Conservation (phyloP, 495 filamentous ascomycete species). For the Elaphomyces granulatus region DNA sequence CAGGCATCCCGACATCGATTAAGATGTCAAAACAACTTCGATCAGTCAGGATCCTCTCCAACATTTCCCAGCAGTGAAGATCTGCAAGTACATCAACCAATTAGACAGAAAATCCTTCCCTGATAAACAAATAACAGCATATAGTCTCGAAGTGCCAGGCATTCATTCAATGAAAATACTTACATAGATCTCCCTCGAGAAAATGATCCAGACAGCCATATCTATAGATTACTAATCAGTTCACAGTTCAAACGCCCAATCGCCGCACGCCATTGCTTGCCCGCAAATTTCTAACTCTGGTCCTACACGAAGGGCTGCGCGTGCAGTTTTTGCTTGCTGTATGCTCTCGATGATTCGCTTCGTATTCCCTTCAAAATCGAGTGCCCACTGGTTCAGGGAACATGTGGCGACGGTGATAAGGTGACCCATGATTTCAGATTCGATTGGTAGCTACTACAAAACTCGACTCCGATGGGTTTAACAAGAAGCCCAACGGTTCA, state of each 20-base stretch:
- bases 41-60: slow-evolving; percentile 49
- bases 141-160: no score
- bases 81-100: no score
- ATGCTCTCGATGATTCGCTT: slow-evolving; percentile 66
- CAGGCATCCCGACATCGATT: slow-evolving; percentile 60
- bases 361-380: slow-evolving; percentile 68
- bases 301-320: slow-evolving; percentile 60
- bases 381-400: slow-evolving; percentile 43
- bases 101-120: no score
- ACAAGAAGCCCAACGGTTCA: no score
- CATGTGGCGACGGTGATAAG: slow-evolving; percentile 36
- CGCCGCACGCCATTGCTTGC: slow-evolving; percentile 2
- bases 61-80: slow-evolving; percentile 60
- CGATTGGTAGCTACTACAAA: no score
- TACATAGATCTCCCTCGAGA: slow-evolving; percentile 31
- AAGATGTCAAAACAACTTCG: slow-evolving; percentile 58
- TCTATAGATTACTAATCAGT: slow-evolving; percentile 36
- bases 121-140: no score
- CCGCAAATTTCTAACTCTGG: slow-evolving; percentile 57
- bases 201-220: slow-evolving; percentile 67
- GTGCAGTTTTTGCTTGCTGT: slow-evolving; percentile 49
- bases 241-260: slow-evolving; percentile 13
- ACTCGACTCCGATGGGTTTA: no score
- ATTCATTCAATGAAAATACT: no score
- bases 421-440: slow-evolving; percentile 4